A percentile compares a stretch with the other conserved stretches of the same genome.
Evolutionary conservation across 2,329 filamentous ascomycete genomes (phyloP).

Genomic region (Thelonectria blattea): DNA sequence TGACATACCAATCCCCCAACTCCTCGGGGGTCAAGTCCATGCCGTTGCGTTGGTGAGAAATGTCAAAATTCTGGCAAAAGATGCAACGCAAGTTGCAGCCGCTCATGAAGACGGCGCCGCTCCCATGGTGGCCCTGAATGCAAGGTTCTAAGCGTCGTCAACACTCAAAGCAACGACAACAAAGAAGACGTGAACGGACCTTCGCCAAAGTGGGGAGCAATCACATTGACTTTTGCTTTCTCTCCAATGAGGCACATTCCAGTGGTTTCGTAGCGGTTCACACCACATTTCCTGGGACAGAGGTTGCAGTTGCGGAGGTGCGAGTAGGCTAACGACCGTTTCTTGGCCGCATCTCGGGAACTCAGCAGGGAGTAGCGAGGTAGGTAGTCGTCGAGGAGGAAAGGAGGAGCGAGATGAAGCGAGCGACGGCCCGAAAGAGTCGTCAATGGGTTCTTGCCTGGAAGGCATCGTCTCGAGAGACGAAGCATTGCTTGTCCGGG

Average conservation of each 20-base stretch:
- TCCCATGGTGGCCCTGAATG: slow-evolving; percentile 81
- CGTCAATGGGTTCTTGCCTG: background rate
- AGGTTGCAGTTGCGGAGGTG: slow-evolving; percentile 82
- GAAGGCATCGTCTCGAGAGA: slow-evolving; percentile 17
- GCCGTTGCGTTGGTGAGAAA: slow-evolving; percentile 80
- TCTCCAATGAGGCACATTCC: slow-evolving; percentile 80
- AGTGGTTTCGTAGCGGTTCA: slow-evolving; percentile 81
- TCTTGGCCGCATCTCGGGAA: slow-evolving; percentile 72
- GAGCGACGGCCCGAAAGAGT: slow-evolving; percentile 22
- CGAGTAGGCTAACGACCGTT: slow-evolving; percentile 74
- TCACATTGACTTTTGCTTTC: slow-evolving; percentile 79
- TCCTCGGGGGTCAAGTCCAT: slow-evolving; percentile 80
- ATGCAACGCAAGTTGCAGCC: slow-evolving; percentile 77
- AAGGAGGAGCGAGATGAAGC: slow-evolving; percentile 66
- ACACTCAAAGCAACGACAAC: slow-evolving; percentile 8
- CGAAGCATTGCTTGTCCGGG: slow-evolving; percentile 17
- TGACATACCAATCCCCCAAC: slow-evolving; percentile 82
- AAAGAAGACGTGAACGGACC: slow-evolving; percentile 47
- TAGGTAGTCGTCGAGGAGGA: slow-evolving; percentile 75
- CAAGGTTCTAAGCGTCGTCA: slow-evolving; percentile 67
- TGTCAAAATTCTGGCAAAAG: slow-evolving; percentile 84
- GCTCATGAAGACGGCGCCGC: slow-evolving; percentile 81
- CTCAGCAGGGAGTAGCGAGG: slow-evolving; percentile 75
- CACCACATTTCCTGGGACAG: slow-evolving; percentile 76
- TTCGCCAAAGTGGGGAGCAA: slow-evolving; percentile 86